Conservation (phyloP, 805 yeast genomes). For the Ogataea corticis region DNA sequence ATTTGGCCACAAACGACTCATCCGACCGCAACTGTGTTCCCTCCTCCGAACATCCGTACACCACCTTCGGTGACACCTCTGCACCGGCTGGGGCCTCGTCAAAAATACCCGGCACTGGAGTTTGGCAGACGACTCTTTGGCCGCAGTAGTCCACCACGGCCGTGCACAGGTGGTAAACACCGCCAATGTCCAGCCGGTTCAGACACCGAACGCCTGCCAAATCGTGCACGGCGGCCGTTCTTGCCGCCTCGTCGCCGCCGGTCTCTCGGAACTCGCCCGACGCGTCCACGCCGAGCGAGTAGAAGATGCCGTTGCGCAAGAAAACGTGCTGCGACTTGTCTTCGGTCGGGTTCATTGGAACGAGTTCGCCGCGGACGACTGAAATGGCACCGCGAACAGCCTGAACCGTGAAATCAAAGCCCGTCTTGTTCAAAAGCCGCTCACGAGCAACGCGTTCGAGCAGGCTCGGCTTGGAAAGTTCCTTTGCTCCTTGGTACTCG, state of each 20-base stretch:
- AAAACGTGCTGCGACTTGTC: conserved; percentile 61
- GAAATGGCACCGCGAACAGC: conserved; percentile 81
- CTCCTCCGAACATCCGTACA: conserved; percentile 75
- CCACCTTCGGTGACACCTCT: conserved; percentile 48
- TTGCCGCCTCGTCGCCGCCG: conserved; percentile 87
- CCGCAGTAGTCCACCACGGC: conserved; percentile 91
- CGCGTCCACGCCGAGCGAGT: conserved; percentile 74
- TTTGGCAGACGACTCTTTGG: conserved; percentile 83
- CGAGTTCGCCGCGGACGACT: conserved; percentile 69
- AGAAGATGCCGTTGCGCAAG: conserved; percentile 82
- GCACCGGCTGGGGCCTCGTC: conserved; percentile 32
- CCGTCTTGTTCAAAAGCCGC: conserved; percentile 64
- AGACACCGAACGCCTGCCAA: conserved; percentile 67
- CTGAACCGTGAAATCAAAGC: conserved; percentile 72
- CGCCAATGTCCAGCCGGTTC: conserved; percentile 62
- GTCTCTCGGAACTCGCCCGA: conserved; percentile 60
- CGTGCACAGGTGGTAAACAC: conserved; percentile 72
- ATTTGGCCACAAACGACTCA: conserved; percentile 51
- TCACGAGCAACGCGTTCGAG: conserved; percentile 72
- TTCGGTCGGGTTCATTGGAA: conserved; percentile 82
- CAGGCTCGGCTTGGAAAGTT: conserved; percentile 58
- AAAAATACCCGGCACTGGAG: conserved; percentile 93
- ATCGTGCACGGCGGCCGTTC: conserved; percentile 79
- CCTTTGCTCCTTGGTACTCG: conserved; percentile 81
- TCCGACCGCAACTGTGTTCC: conserved; percentile 49